Base-by-base conservation (phyloP, 208 protist species). In the Trypanosoma cruzi region DNA sequence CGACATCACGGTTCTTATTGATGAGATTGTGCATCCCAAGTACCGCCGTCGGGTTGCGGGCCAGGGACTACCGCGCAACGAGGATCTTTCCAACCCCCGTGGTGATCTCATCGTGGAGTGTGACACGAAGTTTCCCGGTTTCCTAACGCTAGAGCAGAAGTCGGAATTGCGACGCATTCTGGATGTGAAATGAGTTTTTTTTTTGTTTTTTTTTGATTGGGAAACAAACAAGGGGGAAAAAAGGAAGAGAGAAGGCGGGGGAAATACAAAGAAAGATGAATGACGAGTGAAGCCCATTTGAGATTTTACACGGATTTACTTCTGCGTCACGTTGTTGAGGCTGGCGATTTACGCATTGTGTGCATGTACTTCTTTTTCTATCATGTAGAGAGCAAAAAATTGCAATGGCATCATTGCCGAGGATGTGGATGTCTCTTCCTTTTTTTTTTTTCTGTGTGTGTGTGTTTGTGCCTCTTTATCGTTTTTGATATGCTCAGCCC, bases 91-190 rank as follows among this genome's bases (percentile, higher is more conserved):
- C 14, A 57, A 80, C 24, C 65, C 65, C n/a, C 80, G 90, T 26
- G 90, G 90, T 3, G 86, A 93, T 48, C 75, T 95, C 40, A 82
- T 95, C 58, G 81, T 95, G 34, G 86, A 95, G 75, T 95, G 83
- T 61, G 78, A 71, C 34, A 92, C 87, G 4, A 84, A 84, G 37
- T 95, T 95, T 63, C 90, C 90, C 22, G 82, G 80, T 53, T 95
- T 92, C 64, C 69, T 95, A 53, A 95, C 86, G 7, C 82, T 89
- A 48, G 86, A 95, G 76, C 90, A 95, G 82, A 95, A 92, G 71
- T 84, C 87, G 13, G 86, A 95, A 73, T 84, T 95, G 49, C 80
- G 76, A 5, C 84, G 90, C 36, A 88, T 95, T 40, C 67, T 95
- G 4, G 85, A 90, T 8, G 81, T 79, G 4, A 84, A 86, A 29